Evolutionary conservation across 2,329 filamentous ascomycete genomes (phyloP).

Genomic region (Fusarium ambrosium): DNA sequence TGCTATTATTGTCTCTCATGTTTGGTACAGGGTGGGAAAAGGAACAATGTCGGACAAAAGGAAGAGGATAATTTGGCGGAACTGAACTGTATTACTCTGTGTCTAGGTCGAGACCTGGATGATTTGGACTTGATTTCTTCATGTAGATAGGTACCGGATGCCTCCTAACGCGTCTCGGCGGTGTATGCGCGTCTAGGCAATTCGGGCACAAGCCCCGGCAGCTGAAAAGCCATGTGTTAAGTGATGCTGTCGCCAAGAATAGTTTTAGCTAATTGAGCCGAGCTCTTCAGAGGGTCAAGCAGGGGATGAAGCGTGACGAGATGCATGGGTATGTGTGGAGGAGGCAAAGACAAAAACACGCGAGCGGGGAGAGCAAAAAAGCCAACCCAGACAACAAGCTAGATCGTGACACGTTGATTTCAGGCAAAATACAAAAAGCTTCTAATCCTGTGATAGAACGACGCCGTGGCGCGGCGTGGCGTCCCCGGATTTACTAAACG

Average conservation of each 20-base stretch:
- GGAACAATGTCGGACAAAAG: not conserved
- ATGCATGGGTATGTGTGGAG: slow-evolving; percentile 2
- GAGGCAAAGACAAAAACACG: not conserved
- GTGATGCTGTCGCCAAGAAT: not conserved
- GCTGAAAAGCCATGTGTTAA: not conserved
- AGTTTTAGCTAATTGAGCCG: slow-evolving; percentile 1
- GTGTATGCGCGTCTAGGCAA: not conserved
- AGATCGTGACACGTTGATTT: not conserved
- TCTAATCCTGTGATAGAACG: not conserved
- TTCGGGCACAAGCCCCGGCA: not conserved
- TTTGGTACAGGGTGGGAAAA: slow-evolving; percentile 23
- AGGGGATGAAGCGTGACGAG: not conserved
- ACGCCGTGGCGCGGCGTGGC: not conserved
- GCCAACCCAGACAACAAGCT: not conserved
- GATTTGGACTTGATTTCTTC: not conserved
- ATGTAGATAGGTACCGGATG: not conserved
- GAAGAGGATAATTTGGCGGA: not conserved
- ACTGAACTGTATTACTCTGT: not conserved
- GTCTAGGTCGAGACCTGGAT: not conserved
- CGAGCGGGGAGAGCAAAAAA: not conserved
- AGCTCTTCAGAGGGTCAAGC: not conserved
- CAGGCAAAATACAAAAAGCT: not conserved
- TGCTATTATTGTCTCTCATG: slow-evolving; percentile 6
- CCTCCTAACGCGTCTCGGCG: slow-evolving; percentile 2
- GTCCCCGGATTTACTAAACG: not conserved